Conservation (phyloP, 2,329 filamentous ascomycete genomes). For the Arthrobotrys sinensis region DNA sequence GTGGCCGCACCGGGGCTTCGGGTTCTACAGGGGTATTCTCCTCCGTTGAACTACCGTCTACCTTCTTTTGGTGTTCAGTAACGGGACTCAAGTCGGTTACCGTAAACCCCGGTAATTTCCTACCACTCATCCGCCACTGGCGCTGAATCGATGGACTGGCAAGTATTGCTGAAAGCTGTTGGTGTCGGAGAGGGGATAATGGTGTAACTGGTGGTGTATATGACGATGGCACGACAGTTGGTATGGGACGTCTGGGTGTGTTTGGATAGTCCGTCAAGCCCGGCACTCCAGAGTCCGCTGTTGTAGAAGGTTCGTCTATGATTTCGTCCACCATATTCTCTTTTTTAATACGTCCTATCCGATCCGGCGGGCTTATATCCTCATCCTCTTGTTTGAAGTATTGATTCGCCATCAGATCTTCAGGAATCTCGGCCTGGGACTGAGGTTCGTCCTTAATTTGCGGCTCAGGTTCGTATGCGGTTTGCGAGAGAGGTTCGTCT, state of each 20-base stretch:
- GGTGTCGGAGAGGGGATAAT: constrained; percentile 52
- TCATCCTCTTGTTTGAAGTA: constrained; percentile 47
- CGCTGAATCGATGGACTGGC: constrained; percentile 47
- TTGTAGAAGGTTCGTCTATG: background rate
- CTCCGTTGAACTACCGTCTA: background rate
- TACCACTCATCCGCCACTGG: constrained; percentile 50
- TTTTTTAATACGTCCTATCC: background rate
- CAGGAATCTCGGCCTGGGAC: constrained; percentile 33
- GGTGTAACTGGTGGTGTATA: constrained; percentile 55
- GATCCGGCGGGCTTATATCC: background rate
- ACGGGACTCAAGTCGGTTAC: constrained; percentile 37
- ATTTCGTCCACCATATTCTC: constrained; percentile 21
- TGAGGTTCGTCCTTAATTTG: constrained; percentile 44
- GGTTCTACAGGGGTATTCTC: constrained; percentile 10
- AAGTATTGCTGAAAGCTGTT: constrained; percentile 49
- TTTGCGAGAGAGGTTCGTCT: constrained; percentile 17
- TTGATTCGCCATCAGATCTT: constrained; percentile 3
- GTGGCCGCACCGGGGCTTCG: background rate
- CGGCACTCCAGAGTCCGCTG: background rate
- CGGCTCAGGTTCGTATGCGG: background rate
- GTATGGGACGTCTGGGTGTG: constrained; percentile 49
- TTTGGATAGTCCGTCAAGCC: constrained; percentile 3
- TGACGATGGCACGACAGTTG: constrained; percentile 37
- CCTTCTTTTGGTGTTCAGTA: constrained; percentile 21
- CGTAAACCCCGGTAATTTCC: constrained; percentile 9